phyloP scores from a whole-genome alignment of 1,139 yeast species.

The Yamadazyma taylorii region DNA sequence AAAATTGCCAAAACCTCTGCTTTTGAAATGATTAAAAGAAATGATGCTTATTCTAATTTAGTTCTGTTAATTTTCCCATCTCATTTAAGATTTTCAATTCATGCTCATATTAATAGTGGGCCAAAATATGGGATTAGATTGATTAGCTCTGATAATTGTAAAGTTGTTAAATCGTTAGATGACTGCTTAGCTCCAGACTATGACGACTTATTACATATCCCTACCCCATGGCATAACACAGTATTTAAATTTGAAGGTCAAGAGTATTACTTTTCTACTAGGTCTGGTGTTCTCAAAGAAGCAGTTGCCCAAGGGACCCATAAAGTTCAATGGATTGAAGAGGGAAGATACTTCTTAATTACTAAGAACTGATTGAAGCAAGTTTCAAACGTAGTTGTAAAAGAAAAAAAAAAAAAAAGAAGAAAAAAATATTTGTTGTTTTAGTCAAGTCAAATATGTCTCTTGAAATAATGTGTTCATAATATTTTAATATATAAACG shows the following conservation, averaged over 20 bases:
- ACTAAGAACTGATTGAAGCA: background rate
- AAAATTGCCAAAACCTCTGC: conserved; percentile 54
- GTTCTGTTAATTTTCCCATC: conserved; percentile 61
- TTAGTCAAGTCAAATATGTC: no score
- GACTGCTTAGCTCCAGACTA: conserved; percentile 28
- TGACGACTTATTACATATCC: conserved; percentile 56
- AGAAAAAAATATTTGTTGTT: no score
- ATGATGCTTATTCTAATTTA: conserved; percentile 63
- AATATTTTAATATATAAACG: no score
- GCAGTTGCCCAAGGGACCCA: conserved; percentile 24
- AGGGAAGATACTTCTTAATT: conserved; percentile 8
- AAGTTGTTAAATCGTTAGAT: conserved; percentile 29
- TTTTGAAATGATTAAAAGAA: conserved; percentile 62
- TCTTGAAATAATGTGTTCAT: no score
- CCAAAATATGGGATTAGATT: conserved; percentile 59
- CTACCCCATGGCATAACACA: conserved; percentile 68
- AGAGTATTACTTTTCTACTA: conserved; percentile 26
- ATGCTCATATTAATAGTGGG: conserved; percentile 57
- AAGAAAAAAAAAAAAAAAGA: no score
- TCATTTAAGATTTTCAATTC: conserved; percentile 59
- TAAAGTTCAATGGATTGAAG: conserved; percentile 12
- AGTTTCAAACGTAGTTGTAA: no score
- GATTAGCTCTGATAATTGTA: conserved; percentile 45
- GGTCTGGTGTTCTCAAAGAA: conserved; percentile 25
- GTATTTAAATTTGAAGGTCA: conserved; percentile 42